phyloP scores from a whole-genome alignment of 2,329 filamentous ascomycete species.

The Cadophora malorum region DNA sequence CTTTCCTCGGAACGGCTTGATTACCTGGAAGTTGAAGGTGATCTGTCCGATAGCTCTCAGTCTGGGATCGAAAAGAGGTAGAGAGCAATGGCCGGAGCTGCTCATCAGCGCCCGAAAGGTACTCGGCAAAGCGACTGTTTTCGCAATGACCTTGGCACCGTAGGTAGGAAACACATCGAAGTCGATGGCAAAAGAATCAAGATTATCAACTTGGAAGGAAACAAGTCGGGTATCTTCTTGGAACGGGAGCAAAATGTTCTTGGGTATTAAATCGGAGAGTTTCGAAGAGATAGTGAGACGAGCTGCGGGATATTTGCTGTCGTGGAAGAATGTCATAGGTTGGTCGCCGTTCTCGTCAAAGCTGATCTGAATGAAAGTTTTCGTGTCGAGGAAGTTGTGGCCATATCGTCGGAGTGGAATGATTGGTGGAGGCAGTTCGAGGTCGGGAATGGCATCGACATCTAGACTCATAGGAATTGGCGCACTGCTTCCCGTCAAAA shows the following conservation, averaged over 20 bases:
- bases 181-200: constrained; percentile 92
- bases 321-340: constrained; percentile 93
- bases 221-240: constrained; percentile 94
- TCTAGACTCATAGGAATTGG: constrained; percentile 73
- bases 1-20: constrained; percentile 92
- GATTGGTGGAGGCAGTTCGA: constrained; percentile 93
- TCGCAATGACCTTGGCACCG: constrained; percentile 95
- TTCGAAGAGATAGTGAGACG: constrained; percentile 97
- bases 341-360: constrained; percentile 79
- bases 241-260: constrained; percentile 93
- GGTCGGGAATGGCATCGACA: constrained; percentile 85
- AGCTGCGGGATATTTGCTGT: constrained; percentile 94
- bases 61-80: constrained; percentile 91
- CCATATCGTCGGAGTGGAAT: constrained; percentile 94
- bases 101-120: constrained; percentile 79
- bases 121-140: constrained; percentile 88
- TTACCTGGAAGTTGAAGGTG: constrained; percentile 92
- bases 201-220: constrained; percentile 93
- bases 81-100: constrained; percentile 79
- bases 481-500: constrained; percentile 42
- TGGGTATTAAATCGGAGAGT: constrained; percentile 91
- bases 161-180: constrained; percentile 98
- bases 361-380: constrained; percentile 91
- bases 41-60: constrained; percentile 92
- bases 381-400: constrained; percentile 98